Evolutionary conservation across 2,329 filamentous ascomycete species (phyloP).

Genomic region (Lasiodiplodia hormozganensis): DNA sequence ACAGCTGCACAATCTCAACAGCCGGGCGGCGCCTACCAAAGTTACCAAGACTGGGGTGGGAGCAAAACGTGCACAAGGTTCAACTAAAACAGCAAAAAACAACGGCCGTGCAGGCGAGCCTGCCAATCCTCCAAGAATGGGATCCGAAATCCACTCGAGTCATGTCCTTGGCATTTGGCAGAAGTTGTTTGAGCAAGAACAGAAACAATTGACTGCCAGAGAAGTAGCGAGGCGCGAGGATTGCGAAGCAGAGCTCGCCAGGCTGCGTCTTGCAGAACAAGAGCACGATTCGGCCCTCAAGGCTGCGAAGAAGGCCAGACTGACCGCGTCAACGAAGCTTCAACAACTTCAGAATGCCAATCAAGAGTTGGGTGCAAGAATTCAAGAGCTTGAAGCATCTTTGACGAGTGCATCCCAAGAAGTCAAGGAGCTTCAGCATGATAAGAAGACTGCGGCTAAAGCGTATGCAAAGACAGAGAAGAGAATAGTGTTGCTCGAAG

Average conservation of each 20-base stretch:
- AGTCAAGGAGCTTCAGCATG: background rate
- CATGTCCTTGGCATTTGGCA: conserved; percentile 13
- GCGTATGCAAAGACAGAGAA: background rate
- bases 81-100: background rate
- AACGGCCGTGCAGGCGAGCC: background rate
- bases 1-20: background rate
- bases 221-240: background rate
- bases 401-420: too few relatives aligned
- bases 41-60: background rate
- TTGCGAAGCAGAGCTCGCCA: background rate
- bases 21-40: background rate
- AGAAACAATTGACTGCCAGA: background rate
- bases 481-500: background rate
- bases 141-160: background rate
- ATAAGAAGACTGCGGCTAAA: background rate
- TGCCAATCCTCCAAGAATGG: too few relatives aligned
- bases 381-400: background rate
- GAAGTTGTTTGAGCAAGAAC: background rate
- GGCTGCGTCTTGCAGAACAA: background rate
- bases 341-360: background rate
- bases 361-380: background rate
- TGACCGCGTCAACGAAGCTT: background rate
- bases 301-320: background rate
- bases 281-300: background rate
- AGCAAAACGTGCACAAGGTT: background rate